Percentiles rank a stretch among this genome's conserved stretches.
phyloP scores from a whole-genome alignment of 169 alveolate genomes.

The Cyclospora cayetanensis region DNA sequence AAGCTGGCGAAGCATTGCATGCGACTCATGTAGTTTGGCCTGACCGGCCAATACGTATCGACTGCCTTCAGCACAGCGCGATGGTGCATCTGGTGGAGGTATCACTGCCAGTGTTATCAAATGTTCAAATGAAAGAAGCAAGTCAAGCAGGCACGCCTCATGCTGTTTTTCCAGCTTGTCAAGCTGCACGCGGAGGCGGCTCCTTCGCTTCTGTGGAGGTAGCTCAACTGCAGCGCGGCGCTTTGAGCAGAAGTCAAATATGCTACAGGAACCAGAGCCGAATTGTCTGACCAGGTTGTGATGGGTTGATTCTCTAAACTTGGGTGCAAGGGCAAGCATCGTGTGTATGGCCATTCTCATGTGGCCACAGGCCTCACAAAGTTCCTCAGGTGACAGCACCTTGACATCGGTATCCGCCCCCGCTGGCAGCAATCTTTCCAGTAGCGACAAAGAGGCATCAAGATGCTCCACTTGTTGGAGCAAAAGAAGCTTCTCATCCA shows the following conservation, averaged over 20 bases:
- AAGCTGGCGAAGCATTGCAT: constrained; percentile 59
- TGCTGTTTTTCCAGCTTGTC: constrained; percentile 60
- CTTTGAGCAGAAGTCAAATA: constrained; percentile 46
- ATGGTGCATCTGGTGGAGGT: constrained; percentile 58
- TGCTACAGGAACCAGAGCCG: constrained; percentile 27
- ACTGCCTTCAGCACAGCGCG: constrained; percentile 62
- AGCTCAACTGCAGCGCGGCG: constrained; percentile 41
- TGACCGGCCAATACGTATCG: constrained; percentile 63
- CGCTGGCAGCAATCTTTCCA: constrained; percentile 34
- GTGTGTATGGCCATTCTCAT: constrained; percentile 57
- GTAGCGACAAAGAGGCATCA: constrained; percentile 40
- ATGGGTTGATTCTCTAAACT: constrained; percentile 30
- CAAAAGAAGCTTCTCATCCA: constrained; percentile 56
- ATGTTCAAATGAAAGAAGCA: constrained; percentile 47
- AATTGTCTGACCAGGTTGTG: constrained; percentile 42
- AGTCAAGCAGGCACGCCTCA: constrained; percentile 41
- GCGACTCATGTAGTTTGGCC: constrained; percentile 62
- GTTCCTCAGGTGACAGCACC: constrained; percentile 39
- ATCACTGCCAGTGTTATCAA: constrained; percentile 42
- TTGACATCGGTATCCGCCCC: background rate
- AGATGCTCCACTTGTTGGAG: constrained; percentile 52
- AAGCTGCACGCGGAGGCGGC: constrained; percentile 55
- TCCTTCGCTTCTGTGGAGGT: constrained; percentile 44
- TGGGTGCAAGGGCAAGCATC: constrained; percentile 60
- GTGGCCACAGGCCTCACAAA: constrained; percentile 65